Evolutionary conservation across 2,329 filamentous ascomycete genomes (phyloP).

Genomic region (Phyllosticta citribraziliensis): DNA sequence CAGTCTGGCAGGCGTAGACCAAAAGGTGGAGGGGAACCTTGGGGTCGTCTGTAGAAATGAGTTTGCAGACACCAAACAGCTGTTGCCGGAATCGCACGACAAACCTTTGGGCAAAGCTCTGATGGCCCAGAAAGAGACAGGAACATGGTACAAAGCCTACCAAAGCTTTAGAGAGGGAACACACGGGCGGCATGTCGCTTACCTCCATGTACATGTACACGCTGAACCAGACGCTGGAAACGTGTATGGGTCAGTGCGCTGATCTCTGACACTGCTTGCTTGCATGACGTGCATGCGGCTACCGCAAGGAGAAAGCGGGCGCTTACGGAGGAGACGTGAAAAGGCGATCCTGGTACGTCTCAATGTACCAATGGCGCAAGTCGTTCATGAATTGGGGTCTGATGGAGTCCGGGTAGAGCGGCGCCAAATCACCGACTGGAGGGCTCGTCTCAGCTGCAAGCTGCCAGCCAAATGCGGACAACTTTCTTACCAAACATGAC

Average conservation of each 20-base stretch:
- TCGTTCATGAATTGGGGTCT: conserved; percentile 39
- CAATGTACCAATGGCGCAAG: conserved; percentile 48
- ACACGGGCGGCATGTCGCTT: not conserved
- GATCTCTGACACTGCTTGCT: not conserved
- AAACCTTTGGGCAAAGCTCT: conserved; percentile 43
- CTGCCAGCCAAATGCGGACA: conserved; percentile 6
- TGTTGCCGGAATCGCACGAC: conserved; percentile 11
- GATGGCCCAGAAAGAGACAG: conserved; percentile 51
- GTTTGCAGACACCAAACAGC: not conserved
- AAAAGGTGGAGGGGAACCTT: conserved; percentile 51
- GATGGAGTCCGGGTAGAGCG: conserved; percentile 46
- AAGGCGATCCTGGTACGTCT: conserved; percentile 54
- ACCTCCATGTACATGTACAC: conserved; percentile 48
- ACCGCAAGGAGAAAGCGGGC: not conserved
- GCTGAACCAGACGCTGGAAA: conserved; percentile 42
- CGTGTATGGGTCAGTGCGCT: not conserved
- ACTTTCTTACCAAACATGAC: conserved; percentile 47
- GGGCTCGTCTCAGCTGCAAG: conserved; percentile 1
- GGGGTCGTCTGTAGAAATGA: conserved; percentile 40
- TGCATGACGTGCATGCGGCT: not conserved
- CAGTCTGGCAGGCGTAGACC: conserved; percentile 49
- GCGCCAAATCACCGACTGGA: conserved; percentile 51
- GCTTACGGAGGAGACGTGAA: conserved; percentile 45
- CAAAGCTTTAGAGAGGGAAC: not conserved
- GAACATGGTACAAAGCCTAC: conserved; percentile 42